Base-by-base conservation (phyloP, 2,329 filamentous ascomycete species). In the Colletotrichum orbiculare region DNA sequence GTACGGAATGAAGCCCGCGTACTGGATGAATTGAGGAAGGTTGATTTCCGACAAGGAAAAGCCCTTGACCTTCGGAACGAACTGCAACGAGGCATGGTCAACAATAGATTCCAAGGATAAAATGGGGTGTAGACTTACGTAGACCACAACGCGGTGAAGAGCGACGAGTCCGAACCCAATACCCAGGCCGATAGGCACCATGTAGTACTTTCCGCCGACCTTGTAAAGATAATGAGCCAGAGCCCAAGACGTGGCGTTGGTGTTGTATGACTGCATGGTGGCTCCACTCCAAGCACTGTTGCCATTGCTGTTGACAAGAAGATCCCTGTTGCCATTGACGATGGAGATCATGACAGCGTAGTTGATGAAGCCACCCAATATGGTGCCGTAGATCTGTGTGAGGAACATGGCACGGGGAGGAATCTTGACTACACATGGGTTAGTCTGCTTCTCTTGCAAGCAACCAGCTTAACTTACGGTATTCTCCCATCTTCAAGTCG, bases 401-500 rank as follows among this genome's bases (percentile, higher is more conserved):
- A 81, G 68, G 68, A 87, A 87, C 84, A 87, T 87, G 54, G 80
- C 72, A 0, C 83, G 80, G 2, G 83, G 84, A 2, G 84, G 83
- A 6, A 87, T 83, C 68, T 88, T 88, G 69, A 84, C 79, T 82
- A 34, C n/a, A 67, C 37, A 41, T 8, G 12, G 11, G 25, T 17
- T 15, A 2, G 15, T 9, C 2, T 4, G 6, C 1, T 3, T 6
- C 35, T 9, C 3, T 13, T 9, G 1, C 12, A n/a, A 3, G 75
- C 81, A 4, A 76, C 81, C 55, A 25, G 25, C 25, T 25, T 25
- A 2, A 25, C 25, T 25, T 74, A 83, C 83, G 79, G 54, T 88
- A 88, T 75, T 87, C 83, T 17, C 85, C 86, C 78, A 87, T 80
- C 74, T 88, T 88, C 33, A 88, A 71, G 66, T 87, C 84, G 50